Evolutionary conservation across 352 stramenopile species (phyloP), one percentile per base, ranked within the genome.

Genomic region (Pythium periplocum): DNA sequence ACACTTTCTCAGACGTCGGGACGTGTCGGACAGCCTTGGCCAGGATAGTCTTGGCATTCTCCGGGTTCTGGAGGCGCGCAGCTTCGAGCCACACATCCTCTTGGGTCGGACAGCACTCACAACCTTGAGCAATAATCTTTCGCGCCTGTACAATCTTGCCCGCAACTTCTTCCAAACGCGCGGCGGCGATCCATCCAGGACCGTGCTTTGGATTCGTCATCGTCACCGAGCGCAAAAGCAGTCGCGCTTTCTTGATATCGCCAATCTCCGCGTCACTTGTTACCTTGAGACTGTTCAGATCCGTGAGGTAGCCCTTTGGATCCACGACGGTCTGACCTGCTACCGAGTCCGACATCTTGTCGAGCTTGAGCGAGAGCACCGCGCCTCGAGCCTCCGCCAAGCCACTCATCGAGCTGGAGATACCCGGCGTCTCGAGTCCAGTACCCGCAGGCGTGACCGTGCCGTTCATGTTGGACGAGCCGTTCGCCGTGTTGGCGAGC

Each of bases 81-180:
- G 97, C 96, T 73, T 99, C 97, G 10, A 99, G 75, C 97, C 97
- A 99, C 10, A 99, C 95, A 70, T 99, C 96, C 64, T 99, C 96
- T 51, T 88, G 93, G 0, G 91, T 95, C 1, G 96, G 89, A 71
- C 97, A 99, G 12, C 78, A 90, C 66, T 98, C 90, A 56, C 96
- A 99, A 30, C 96, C 97, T 52, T 98, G 83, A 17, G 96, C 89
- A 58, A 99, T 99, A 38, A 99, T 85, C 69, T 98, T 98, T 6
- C 97, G 83, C 9, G 97, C 97, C 58, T 98, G 90, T 55, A 95
- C 81, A 45, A 97, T 89, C 65, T 98, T 98, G 4, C 94, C 94
- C 0, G 96, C 96, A 10, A 97, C 91, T 71, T 99, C 97, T 62
- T 99, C 97, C 9, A 99, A 79, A 12, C 97, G 80, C n/a, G 97